Evolutionary conservation across 805 yeast genomes (phyloP), one percentile per base, ranked within the genome.

Genomic region (Pichia eremophila): DNA sequence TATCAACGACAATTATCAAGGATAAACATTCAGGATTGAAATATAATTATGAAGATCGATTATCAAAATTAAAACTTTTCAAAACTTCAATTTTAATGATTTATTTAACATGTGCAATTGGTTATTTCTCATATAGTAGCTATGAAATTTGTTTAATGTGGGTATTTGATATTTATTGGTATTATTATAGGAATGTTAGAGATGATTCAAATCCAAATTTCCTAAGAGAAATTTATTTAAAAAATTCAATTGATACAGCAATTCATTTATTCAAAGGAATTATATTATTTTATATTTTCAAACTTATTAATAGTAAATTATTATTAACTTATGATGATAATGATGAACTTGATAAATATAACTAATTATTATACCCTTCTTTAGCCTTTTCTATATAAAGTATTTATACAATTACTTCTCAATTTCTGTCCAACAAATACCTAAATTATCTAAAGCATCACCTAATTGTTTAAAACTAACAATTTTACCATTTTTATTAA

Each of bases 361-460:
- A 57, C 8, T 63, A 46, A 40, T 36, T 14, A 9, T 27, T 14
- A 14, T 34, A 12, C 12, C 8, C 17, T 14, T 14, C 4, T 34
- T 14, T 15, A 2, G 2, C n/a, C 36, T 14, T 14, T 34, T 34
- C 36, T 15, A 34, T 14, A 22, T 4, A 22, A 22, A n/a, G n/a
- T n/a, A n/a, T n/a, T n/a, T 15, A 14, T 34, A 6, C 15, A 12
- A 34, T 34, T 14, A 34, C 10, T 34, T 34, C 18, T 15, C 36
- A 15, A 34, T 14, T 32, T 48, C 54, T 0, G 61, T 55, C 52
- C 58, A 55, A 49, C 61, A 55, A 5, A 63, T 45, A 3, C 68
- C 67, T 39, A 61, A 40, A 19, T 54, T 55, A 44, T 65, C 68
- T 29, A 64, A 47, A 40, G 57, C 55, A 8, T 57, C 57, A 12